phyloP scores from a whole-genome alignment of 2,329 filamentous ascomycete species.

The Nothophaeocryptopus gaeumannii region DNA sequence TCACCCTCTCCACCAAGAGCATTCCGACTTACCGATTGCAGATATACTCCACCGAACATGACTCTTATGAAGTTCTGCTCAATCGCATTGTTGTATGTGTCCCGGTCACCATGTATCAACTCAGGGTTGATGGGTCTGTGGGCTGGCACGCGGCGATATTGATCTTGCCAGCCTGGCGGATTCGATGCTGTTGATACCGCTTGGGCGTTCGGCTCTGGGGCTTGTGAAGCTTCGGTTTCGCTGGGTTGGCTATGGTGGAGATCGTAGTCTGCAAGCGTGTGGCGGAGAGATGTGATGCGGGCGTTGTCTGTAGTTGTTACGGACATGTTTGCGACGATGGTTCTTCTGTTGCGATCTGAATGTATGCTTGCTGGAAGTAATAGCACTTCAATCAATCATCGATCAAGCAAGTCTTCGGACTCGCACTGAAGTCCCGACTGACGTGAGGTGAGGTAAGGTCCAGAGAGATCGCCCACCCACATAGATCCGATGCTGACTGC shows the following conservation, averaged over 20 bases:
- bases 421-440: no score
- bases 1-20: slow-evolving; percentile 1
- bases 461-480: no score
- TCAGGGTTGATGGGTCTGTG: slow-evolving; percentile 48
- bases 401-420: no score
- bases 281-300: slow-evolving; percentile 36
- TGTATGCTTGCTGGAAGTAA: no score
- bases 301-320: slow-evolving; percentile 45
- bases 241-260: slow-evolving; percentile 40
- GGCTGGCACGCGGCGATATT: slow-evolving; percentile 48
- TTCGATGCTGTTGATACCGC: slow-evolving; percentile 25
- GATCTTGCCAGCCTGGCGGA: slow-evolving; percentile 46
- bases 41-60: slow-evolving; percentile 50
- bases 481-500: no score
- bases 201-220: slow-evolving; percentile 33
- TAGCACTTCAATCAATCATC: no score
- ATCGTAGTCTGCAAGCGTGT: slow-evolving; percentile 47
- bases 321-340: slow-evolving; percentile 35
- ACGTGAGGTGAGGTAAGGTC: no score
- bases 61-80: slow-evolving; percentile 50
- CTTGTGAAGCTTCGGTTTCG: slow-evolving; percentile 27
- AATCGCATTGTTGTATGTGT: slow-evolving; percentile 43
- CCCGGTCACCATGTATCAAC: slow-evolving; percentile 38
- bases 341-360: no score
- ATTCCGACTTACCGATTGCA: slow-evolving; percentile 44